Percentiles rank a stretch among this genome's conserved stretches.
These are phyloP conservation scores for Sorghum bicolor DNA, from an alignment of 176 grass and related monocot genomes.

Conservation along the genomic window Sorghum_bicolor_NCBIv3 NC_012876.2:62166001-62166500, in stretches of 20 bases:
- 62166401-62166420: neutral
- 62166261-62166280: neutral
- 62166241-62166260: neutral
- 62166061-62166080: neutral
- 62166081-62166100: neutral
- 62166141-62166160: neutral
- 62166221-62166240: neutral
- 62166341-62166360: neutral
- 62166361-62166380: neutral
- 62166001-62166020: neutral
- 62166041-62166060: neutral
- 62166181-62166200: neutral
- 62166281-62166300: slow-evolving; percentile 1
- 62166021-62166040: neutral
- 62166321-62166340: neutral
- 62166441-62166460: neutral
- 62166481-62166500: neutral
- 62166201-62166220: slow-evolving; percentile 1
- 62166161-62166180: neutral
- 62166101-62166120: neutral
- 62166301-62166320: neutral
- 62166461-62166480: neutral
- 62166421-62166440: no score
- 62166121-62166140: neutral
- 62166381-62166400: neutral